Conservation (phyloP, 2,329 filamentous ascomycete species). For the Penicillium sp. region DNA sequence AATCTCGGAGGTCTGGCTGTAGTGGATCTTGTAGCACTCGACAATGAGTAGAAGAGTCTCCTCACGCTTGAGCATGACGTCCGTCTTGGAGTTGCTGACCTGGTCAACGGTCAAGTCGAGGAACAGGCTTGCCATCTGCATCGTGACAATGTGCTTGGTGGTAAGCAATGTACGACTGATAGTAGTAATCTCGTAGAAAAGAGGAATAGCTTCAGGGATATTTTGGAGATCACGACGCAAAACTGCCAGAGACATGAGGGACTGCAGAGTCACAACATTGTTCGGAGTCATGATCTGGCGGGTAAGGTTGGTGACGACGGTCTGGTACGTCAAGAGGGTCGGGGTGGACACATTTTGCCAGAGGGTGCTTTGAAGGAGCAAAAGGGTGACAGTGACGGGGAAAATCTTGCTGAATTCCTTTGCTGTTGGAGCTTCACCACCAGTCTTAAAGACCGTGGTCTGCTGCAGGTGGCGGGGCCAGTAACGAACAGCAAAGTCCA, state of each 20-base stretch:
- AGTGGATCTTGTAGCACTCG: slow-evolving; percentile 45
- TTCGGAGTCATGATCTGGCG: slow-evolving; percentile 31
- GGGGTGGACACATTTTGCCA: slow-evolving; percentile 41
- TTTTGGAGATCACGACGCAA: slow-evolving; percentile 36
- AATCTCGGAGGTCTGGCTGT: slow-evolving; percentile 43
- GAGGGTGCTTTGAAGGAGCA: slow-evolving; percentile 45
- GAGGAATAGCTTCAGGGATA: slow-evolving; percentile 30
- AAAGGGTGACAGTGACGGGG: slow-evolving; percentile 41
- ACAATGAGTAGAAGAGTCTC: slow-evolving; percentile 46
- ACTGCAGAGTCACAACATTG: slow-evolving; percentile 46
- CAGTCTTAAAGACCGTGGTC: slow-evolving; percentile 36
- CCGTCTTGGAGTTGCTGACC: slow-evolving; percentile 25
- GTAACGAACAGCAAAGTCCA: slow-evolving; percentile 46
- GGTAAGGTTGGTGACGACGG: slow-evolving; percentile 28
- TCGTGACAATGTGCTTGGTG: slow-evolving; percentile 42
- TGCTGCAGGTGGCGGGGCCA: slow-evolving; percentile 46
- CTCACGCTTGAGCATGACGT: slow-evolving; percentile 38
- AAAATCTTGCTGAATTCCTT: slow-evolving; percentile 46
- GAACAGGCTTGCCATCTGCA: slow-evolving; percentile 44
- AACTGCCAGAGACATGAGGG: slow-evolving; percentile 43
- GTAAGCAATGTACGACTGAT: slow-evolving; percentile 38
- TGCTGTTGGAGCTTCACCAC: slow-evolving; percentile 38
- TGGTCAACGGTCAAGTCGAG: slow-evolving; percentile 41
- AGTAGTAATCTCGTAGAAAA: slow-evolving; percentile 43
- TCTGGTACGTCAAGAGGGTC: slow-evolving; percentile 25